Evolutionary conservation across 441 rosid species (phyloP), one percentile per base, ranked within the genome.

Genomic region (Pelargonium australe): DNA sequence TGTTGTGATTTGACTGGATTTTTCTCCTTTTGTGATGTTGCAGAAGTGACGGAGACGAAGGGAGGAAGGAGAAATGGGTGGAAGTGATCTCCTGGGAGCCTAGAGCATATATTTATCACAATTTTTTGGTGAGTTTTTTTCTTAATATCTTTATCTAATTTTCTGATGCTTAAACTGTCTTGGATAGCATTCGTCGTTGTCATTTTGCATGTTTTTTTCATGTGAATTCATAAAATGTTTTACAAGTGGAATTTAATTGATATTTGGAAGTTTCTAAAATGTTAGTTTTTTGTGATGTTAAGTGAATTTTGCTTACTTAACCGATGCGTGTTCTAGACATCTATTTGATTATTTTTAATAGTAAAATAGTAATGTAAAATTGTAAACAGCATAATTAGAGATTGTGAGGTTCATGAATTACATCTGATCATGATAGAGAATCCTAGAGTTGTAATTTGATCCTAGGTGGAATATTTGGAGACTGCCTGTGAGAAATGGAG

Each of bases 31-130:
- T 6, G 7, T 19, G 60, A 5, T 57, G 47, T 14, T 65, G 68
- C 68, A 75, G 78, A 55, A 67, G 47, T 44, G 62, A 58, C 11
- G 53, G 5, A 6, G 74, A 67, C 41, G 71, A 68, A 41, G 78
- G 71, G 9, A 71, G 74, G 63, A 71, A 71, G 58, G 78, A 75
- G 74, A 73, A 75, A 66, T 75, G 78, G 78, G 71, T 71, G 53
- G 78, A 75, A 71, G 65, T 75, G 44, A 75, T 75, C 72, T 75
- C 74, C 14, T 75, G 74, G 74, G 78, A 75, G 71, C 78, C 78
- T 63, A 43, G 78, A 67, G 78, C 78, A 12, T 70, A 14, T 14
- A 61, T 70, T 0, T 75, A 75, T 45, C 78, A 75, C 68, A 75
- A 70, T 55, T 75, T 75, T 28, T 31, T 75, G 71, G 78, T 75